Conservation (phyloP, 2,329 filamentous ascomycete genomes). For the Torrubiella hemipterigena region DNA sequence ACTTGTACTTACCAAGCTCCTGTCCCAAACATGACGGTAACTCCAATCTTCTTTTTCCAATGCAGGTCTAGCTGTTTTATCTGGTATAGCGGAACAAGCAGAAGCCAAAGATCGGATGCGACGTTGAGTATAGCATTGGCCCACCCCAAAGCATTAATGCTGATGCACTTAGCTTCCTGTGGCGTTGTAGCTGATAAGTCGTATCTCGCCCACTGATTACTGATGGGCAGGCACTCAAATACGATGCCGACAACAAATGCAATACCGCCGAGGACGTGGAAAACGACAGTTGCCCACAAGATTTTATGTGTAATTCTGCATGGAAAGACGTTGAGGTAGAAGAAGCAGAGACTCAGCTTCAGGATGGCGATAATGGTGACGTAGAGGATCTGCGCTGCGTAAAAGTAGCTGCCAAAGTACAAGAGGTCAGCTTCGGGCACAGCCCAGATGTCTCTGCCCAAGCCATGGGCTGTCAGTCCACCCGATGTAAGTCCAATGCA, state of each 20-base stretch:
- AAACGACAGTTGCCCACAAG: constrained; percentile 22
- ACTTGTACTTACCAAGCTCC: constrained; percentile 19
- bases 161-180: constrained; percentile 30
- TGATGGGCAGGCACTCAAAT: constrained; percentile 35
- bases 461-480: constrained; percentile 19
- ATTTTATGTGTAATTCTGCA: constrained; percentile 18
- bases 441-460: constrained; percentile 34
- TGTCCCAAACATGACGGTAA: constrained; percentile 30
- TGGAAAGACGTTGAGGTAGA: constrained; percentile 38
- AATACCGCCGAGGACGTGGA: constrained; percentile 20
- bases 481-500: constrained; percentile 16
- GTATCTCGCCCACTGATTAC: constrained; percentile 35
- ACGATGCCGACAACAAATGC: constrained; percentile 24
- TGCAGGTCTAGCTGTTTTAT: constrained; percentile 23
- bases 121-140: constrained; percentile 33
- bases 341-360: constrained; percentile 34
- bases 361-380: constrained; percentile 27
- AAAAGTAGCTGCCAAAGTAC: constrained; percentile 25
- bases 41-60: constrained; percentile 29
- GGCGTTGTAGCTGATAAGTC: constrained; percentile 14
- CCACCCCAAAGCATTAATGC: constrained; percentile 32
- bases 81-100: constrained; percentile 30
- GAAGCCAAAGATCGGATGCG: constrained; percentile 31
- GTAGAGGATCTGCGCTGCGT: constrained; percentile 25
- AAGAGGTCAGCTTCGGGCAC: constrained; percentile 24